Evolutionary conservation across 495 filamentous ascomycete species (phyloP).

Genomic region (Penicillium manginii): DNA sequence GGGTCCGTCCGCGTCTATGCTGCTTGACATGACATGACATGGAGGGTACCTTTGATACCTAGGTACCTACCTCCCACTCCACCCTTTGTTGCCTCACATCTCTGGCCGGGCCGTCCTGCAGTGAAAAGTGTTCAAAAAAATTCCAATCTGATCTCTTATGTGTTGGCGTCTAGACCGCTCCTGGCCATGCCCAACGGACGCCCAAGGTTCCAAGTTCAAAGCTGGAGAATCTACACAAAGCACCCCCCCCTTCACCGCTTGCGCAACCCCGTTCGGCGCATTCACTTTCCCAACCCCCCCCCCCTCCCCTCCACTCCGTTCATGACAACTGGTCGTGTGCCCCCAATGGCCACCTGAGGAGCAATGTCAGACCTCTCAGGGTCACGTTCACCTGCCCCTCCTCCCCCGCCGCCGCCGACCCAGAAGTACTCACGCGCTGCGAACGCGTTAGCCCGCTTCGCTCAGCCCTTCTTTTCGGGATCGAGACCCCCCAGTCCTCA

Average conservation of each 20-base stretch:
- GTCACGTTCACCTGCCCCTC: constrained; percentile 43
- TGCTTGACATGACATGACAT: too few species aligned
- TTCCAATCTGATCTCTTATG: constrained; percentile 1
- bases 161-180: constrained; percentile 10
- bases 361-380: constrained; percentile 51
- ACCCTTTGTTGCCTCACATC: too few species aligned
- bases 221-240: neutral
- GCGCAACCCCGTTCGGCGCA: constrained; percentile 4
- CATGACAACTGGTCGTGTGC: constrained; percentile 34
- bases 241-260: constrained; percentile 25
- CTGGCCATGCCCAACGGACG: constrained; percentile 1
- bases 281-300: constrained; percentile 14
- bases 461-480: constrained; percentile 59
- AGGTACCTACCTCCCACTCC: too few species aligned
- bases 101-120: neutral
- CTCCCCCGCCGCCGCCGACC: constrained; percentile 56
- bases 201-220: neutral
- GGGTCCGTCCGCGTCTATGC: neutral
- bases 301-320: constrained; percentile 23
- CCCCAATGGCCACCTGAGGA: constrained; percentile 30
- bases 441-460: constrained; percentile 60
- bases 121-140: neutral
- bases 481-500: constrained; percentile 60
- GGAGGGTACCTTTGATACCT: too few species aligned
- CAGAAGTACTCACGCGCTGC: constrained; percentile 55